phyloP scores from a whole-genome alignment of 2,329 filamentous ascomycete genomes.

The Phialophora expanda region DNA sequence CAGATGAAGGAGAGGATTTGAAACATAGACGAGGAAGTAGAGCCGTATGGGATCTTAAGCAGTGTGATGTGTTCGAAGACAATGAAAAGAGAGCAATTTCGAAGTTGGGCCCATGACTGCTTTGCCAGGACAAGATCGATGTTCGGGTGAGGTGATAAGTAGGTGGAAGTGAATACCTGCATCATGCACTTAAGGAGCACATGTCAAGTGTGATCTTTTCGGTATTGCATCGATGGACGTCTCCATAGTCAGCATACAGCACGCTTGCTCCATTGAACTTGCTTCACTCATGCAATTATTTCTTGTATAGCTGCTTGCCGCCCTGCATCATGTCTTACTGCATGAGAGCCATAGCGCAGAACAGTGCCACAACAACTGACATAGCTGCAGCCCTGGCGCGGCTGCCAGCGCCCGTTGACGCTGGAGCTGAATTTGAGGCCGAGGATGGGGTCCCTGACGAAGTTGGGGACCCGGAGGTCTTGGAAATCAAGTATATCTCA shows the following conservation, averaged over 20 bases:
- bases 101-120: not conserved
- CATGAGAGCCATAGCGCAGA: conserved; percentile 11
- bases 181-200: not conserved
- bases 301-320: not conserved
- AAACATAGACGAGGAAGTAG: not conserved
- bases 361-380: not conserved
- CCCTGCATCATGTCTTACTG: not conserved
- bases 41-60: not conserved
- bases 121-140: not conserved
- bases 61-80: not conserved
- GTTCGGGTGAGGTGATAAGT: not conserved
- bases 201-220: not conserved
- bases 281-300: not conserved
- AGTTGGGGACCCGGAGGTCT: conserved; percentile 6
- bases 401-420: conserved; percentile 5
- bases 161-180: not conserved
- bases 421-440: conserved; percentile 6
- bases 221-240: not conserved
- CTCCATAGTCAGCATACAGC: not conserved
- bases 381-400: conserved; percentile 3
- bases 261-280: not conserved
- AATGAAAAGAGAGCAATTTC: not conserved
- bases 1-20: not conserved
- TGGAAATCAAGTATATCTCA: conserved; percentile 41
- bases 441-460: conserved; percentile 12